Conservation (phyloP, 805 yeast species). For the Torulaspora franciscae region DNA sequence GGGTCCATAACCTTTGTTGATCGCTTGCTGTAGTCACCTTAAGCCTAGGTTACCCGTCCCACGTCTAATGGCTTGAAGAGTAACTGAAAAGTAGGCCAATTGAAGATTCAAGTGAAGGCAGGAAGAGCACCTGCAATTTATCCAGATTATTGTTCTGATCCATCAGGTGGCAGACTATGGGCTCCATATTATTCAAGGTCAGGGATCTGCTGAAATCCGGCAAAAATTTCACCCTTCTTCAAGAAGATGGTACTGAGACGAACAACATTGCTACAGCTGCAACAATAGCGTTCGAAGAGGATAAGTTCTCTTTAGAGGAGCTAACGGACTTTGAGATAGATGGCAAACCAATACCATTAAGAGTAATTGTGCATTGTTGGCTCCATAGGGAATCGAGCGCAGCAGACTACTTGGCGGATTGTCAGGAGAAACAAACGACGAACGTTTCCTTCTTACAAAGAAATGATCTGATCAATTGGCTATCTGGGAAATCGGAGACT, state of each 20-base stretch:
- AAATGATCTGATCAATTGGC: slow-evolving; percentile 77
- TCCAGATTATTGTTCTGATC: not conserved
- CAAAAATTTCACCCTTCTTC: slow-evolving; percentile 17
- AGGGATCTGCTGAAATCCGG: slow-evolving; percentile 22
- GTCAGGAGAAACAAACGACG: slow-evolving; percentile 57
- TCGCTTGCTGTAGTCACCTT: too few relatives aligned
- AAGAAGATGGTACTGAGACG: slow-evolving; percentile 23
- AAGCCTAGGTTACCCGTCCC: too few relatives aligned
- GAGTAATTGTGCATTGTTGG: slow-evolving; percentile 75
- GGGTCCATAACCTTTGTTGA: too few relatives aligned
- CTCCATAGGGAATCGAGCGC: slow-evolving; percentile 63
- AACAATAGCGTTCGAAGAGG: slow-evolving; percentile 27
- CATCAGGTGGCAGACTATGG: not conserved
- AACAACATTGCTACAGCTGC: slow-evolving; percentile 39
- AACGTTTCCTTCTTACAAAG: slow-evolving; percentile 81
- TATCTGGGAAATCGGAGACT: slow-evolving; percentile 60
- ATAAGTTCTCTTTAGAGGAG: slow-evolving; percentile 38
- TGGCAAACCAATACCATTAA: slow-evolving; percentile 45
- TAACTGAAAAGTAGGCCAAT: not conserved
- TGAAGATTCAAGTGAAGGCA: not conserved
- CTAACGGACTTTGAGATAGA: slow-evolving; percentile 55
- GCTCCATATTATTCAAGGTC: slow-evolving; percentile 12
- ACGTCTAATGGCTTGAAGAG: too few relatives aligned
- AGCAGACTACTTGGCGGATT: slow-evolving; percentile 74
- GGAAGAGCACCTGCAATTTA: not conserved